Base-by-base conservation (phyloP, 2,329 filamentous ascomycete species). In the Fusarium humuli region DNA sequence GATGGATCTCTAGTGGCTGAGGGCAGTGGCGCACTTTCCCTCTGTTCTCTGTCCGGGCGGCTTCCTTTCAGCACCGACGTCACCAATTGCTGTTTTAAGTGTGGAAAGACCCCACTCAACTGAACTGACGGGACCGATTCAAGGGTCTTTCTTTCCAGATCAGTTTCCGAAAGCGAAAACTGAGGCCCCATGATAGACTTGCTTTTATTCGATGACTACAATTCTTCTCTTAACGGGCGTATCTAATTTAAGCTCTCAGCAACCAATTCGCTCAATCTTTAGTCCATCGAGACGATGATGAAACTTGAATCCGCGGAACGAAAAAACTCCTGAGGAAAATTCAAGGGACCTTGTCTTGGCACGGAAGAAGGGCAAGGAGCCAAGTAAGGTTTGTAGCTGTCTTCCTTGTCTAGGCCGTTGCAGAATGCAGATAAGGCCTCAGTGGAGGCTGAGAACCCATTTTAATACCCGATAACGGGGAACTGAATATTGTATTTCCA, bases 1-100 rank as follows among this genome's bases (percentile, higher is more conserved):
- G 34, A 37, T 37, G 34, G 34, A n/a, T 50, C 32, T 65, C 40
- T 52, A 69, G 67, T 71, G 67, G 67, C 67, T 64, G 57, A 53
- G 57, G 30, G 12, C 23, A 54, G 66, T 70, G 67, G 67, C 61
- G 22, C 48, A 34, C 47, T 50, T 34, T 30, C 32, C 49, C 14
- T 53, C 13, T 22, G 10, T 20, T 22, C 49, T 42, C 13, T 27
- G 27, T 22, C 22, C 6, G 23, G 23, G 48, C 32, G 48, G 20
- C 27, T 52, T 46, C 65, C 61, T 69, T 47, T 41, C 47, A 56
- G 55, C 55, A 54, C 34, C 41, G 22, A 67, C 53, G 67, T 70
- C 57, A 70, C 45, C 25, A 12, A 41, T 50, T 49, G 30, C 32
- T 29, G 20, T 18, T 34, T 30, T 27, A 30, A 30, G 32, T 29